phyloP scores from a whole-genome alignment of 331 rosid genomes.

The Saraca asoca region DNA sequence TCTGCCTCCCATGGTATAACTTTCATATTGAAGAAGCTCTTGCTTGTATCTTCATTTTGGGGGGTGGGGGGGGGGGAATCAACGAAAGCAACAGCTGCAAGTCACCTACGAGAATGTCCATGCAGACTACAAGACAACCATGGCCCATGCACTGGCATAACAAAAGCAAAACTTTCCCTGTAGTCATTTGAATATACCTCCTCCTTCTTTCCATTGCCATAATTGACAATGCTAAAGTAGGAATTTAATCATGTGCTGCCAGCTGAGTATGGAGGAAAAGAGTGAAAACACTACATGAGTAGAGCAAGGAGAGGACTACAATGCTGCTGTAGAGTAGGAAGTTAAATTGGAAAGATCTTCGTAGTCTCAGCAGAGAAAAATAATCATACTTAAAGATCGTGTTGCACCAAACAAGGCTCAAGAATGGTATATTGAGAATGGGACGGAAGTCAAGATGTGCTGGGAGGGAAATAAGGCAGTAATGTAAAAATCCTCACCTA shows the following conservation, averaged over 20 bases:
- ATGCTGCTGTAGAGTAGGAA: slow-evolving; percentile 43
- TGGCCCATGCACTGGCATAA: slow-evolving; percentile 28
- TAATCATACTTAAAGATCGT: slow-evolving; percentile 40
- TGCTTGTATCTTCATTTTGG: too few species aligned
- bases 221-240: slow-evolving; percentile 36
- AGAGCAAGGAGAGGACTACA: slow-evolving; percentile 42
- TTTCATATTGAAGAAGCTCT: slow-evolving; percentile 40
- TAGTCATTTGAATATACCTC: slow-evolving; percentile 36
- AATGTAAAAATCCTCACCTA: slow-evolving; percentile 41
- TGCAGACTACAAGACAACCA: slow-evolving; percentile 12
- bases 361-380: slow-evolving; percentile 44
- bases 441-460: slow-evolving; percentile 21
- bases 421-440: slow-evolving; percentile 9
- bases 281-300: slow-evolving; percentile 38
- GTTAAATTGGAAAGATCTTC: slow-evolving; percentile 37
- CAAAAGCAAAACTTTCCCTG: slow-evolving; percentile 28
- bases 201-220: slow-evolving; percentile 32
- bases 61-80: neutral
- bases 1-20: slow-evolving; percentile 36
- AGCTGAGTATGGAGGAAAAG: slow-evolving; percentile 36
- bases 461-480: slow-evolving; percentile 16
- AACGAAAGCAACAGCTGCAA: slow-evolving; percentile 34
- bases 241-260: slow-evolving; percentile 28
- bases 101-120: slow-evolving; percentile 34
- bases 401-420: slow-evolving; percentile 32